Conservation (phyloP, 257 asterid species). For the Hygrophila difformis region DNA sequence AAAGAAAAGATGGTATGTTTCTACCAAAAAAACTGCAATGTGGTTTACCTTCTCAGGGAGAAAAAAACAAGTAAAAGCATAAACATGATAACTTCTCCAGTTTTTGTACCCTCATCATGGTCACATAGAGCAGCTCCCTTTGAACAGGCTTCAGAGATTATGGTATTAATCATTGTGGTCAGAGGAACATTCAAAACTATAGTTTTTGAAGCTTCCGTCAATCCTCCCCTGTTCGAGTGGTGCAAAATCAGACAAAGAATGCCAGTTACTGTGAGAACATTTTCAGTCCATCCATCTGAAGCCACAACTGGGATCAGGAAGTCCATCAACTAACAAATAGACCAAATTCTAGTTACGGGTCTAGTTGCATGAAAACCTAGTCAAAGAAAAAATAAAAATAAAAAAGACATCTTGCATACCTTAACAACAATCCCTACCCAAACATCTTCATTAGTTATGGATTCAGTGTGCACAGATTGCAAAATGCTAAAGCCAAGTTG, state of each 20-base stretch:
- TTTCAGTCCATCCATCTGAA: constrained; percentile 55
- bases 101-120: constrained; percentile 52
- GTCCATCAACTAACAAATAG: constrained; percentile 46
- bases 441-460: constrained; percentile 42
- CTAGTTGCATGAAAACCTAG: neutral
- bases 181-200: constrained; percentile 53
- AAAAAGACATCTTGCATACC: constrained; percentile 42
- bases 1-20: neutral
- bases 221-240: constrained; percentile 55
- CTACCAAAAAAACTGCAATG: constrained; percentile 7
- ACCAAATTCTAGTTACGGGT: constrained; percentile 13
- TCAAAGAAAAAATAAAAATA: no score
- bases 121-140: constrained; percentile 72
- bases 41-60: constrained; percentile 65
- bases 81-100: constrained; percentile 51
- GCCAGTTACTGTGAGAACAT: constrained; percentile 43
- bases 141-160: constrained; percentile 50
- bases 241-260: constrained; percentile 61
- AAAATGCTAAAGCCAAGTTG: constrained; percentile 43
- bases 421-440: constrained; percentile 61
- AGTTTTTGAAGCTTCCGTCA: constrained; percentile 69
- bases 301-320: constrained; percentile 34
- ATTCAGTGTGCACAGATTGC: constrained; percentile 45
- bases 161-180: constrained; percentile 33
- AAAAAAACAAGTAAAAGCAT: constrained; percentile 58